These are phyloP conservation scores for Hypoxylon sp. DNA, from an alignment of 2,329 filamentous ascomycete genomes.

Conservation along the genomic window DNA sequence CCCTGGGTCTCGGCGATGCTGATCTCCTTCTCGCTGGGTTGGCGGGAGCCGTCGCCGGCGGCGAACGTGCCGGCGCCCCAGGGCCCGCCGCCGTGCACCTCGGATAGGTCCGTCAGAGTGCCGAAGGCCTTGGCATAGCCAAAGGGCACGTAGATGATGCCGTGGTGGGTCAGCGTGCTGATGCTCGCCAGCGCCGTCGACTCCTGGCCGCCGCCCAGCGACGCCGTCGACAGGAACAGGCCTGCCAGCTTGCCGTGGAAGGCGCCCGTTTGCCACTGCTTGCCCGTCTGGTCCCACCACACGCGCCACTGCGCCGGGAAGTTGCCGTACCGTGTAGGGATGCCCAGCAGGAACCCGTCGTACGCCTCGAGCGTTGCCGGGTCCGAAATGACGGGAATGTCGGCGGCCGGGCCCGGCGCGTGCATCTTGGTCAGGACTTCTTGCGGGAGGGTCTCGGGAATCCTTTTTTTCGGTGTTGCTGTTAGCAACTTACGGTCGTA, in stretches of 20 bases:
- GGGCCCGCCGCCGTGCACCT: slow-evolving; percentile 86
- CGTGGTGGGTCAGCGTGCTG: slow-evolving; percentile 91
- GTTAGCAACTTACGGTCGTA: background rate
- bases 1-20: slow-evolving; percentile 85
- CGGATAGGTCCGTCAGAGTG: slow-evolving; percentile 75
- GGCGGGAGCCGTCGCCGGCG: slow-evolving; percentile 81
- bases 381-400: slow-evolving; percentile 72
- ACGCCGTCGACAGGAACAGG: slow-evolving; percentile 89
- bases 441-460: slow-evolving; percentile 85
- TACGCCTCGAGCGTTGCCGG: slow-evolving; percentile 74
- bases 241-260: slow-evolving; percentile 92
- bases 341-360: slow-evolving; percentile 91
- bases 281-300: slow-evolving; percentile 91
- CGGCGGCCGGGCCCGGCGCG: slow-evolving; percentile 79
- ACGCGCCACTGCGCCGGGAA: slow-evolving; percentile 96
- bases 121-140: slow-evolving; percentile 87
- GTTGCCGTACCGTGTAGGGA: slow-evolving; percentile 96
- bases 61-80: slow-evolving; percentile 97
- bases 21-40: slow-evolving; percentile 81
- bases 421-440: slow-evolving; percentile 93
- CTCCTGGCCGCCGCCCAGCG: slow-evolving; percentile 91
- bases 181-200: slow-evolving; percentile 82
- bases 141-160: slow-evolving; percentile 94
- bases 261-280: slow-evolving; percentile 81
- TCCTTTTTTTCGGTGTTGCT: slow-evolving; percentile 55